Evolutionary conservation across 2,329 filamentous ascomycete genomes (phyloP).

Genomic region (Scedosporium minutisporum): DNA sequence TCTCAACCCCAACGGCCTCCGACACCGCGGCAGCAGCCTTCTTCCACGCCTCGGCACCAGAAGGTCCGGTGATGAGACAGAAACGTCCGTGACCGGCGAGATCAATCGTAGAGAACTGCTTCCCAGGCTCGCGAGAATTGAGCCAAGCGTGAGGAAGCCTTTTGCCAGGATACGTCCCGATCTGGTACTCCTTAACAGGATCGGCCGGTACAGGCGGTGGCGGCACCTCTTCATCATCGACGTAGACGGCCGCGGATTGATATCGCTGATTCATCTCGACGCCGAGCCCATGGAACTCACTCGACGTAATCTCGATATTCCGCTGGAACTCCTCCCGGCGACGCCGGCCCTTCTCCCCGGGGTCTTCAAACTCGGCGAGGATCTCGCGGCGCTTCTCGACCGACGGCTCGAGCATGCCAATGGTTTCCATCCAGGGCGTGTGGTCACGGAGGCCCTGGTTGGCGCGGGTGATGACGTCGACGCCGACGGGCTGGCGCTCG

Average conservation of each 20-base stretch:
- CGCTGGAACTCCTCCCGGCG: constrained; percentile 28
- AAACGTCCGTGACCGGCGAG: constrained; percentile 47
- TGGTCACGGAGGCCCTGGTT: constrained; percentile 49
- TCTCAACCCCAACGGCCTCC: constrained; percentile 29
- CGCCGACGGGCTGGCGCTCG: constrained; percentile 41
- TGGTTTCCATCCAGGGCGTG: constrained; percentile 29
- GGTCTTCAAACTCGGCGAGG: constrained; percentile 30
- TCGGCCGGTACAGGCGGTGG: constrained; percentile 21
- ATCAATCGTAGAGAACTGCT: constrained; percentile 47
- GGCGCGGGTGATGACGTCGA: constrained; percentile 39
- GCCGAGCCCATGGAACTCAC: constrained; percentile 46
- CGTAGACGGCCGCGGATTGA: constrained; percentile 31
- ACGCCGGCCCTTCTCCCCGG: constrained; percentile 24
- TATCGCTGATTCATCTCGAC: constrained; percentile 52
- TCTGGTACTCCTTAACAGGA: constrained; percentile 29
- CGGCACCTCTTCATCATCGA: constrained; percentile 27
- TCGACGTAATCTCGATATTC: constrained; percentile 30
- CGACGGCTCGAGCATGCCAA: constrained; percentile 31
- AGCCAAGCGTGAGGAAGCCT: constrained; percentile 56
- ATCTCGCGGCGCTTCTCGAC: constrained; percentile 26
- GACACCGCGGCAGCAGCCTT: constrained; percentile 31
- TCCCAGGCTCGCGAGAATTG: constrained; percentile 33
- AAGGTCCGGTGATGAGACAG: constrained; percentile 36
- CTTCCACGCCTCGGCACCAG: constrained; percentile 47
- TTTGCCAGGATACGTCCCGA: constrained; percentile 47